Base-by-base conservation (phyloP, 805 yeast genomes). In the Sugiyamaella americana region DNA sequence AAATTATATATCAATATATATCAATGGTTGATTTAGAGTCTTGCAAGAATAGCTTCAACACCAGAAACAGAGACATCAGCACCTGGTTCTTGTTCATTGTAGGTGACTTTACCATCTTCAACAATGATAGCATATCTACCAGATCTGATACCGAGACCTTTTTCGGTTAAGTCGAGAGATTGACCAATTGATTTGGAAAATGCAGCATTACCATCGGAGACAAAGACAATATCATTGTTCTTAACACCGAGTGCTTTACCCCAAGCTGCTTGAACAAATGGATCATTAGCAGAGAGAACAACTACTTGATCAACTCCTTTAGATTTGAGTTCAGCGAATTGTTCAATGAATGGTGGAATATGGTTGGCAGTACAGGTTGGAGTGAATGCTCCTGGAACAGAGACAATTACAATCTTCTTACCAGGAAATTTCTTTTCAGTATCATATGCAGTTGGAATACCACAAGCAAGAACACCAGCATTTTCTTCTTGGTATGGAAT, bases 341-440 rank as follows among this genome's bases (percentile, higher is more conserved):
- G 68, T 49, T 67, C 59, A 48, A 82, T 63, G 69, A 68, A 82
- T 20, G 80, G 85, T 47, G 91, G 91, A 50, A 84, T 74, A 65
- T 84, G 93, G 57, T 76, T 71, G 43, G 74, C 77, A 41, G 84
- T 73, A 66, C 93, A 84, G 5, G 91, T 79, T 47, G 91, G 94
- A 22, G 95, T 84, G 73, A 84, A 86, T 8, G 95, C 93, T 52
- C 89, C 94, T 51, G 94, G 93, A 29, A 85, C 88, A 49, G 84
- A 74, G 26, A 87, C 86, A 56, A 85, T 69, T 37, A 84, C 78
- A 26, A 82, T 77, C 57, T 73, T 79, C 70, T 79, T 78, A 58
- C 55, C 60, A 18, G 59, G 50, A 26, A 68, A 54, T 54, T 63
- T 64, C 58, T 62, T 60, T 59, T 60, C 65, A 29, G 65, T 54